A percentile compares a stretch with the other conserved stretches of the same genome.
phyloP scores from a whole-genome alignment of 345 rosid species.

The Arabidopsis suecica region DNA sequence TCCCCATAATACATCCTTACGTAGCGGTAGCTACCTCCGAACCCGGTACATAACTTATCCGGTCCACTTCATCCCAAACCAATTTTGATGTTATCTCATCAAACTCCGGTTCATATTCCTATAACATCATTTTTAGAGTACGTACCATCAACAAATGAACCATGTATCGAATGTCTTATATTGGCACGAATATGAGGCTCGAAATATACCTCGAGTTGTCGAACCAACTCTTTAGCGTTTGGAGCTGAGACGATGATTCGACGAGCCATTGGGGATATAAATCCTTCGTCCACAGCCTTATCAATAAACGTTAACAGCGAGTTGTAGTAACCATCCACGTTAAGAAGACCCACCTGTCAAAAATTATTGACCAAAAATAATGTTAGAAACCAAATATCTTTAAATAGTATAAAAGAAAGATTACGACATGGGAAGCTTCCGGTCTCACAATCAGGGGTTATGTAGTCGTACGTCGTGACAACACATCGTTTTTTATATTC shows the following conservation, averaged over 20 bases:
- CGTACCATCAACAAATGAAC: no score
- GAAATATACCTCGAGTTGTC: constrained; percentile 75
- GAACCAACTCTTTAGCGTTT: constrained; percentile 76
- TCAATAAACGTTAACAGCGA: constrained; percentile 84
- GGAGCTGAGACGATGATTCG: constrained; percentile 88
- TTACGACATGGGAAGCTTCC: constrained; percentile 48
- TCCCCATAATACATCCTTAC: constrained; percentile 24
- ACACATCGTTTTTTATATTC: constrained; percentile 36
- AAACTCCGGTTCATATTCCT: constrained; percentile 82
- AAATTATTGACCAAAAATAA: constrained; percentile 27
- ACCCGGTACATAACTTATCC: constrained; percentile 62
- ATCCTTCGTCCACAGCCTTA: constrained; percentile 96
- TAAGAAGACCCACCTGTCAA: constrained; percentile 86
- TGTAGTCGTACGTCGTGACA: constrained; percentile 46
- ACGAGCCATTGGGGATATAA: constrained; percentile 82
- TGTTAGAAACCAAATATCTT: constrained; percentile 16
- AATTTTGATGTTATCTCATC: constrained; percentile 79
- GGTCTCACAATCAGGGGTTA: constrained; percentile 49
- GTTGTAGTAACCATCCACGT: constrained; percentile 92
- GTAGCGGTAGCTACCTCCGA: constrained; percentile 66
- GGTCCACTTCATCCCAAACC: constrained; percentile 87
- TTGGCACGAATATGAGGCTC: no score
- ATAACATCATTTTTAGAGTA: neutral
- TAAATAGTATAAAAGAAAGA: constrained; percentile 6
- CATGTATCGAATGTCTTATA: no score